These are phyloP conservation scores for Tulasnella sp. DNA, from an alignment of 768 basidiomycete genomes.

Conservation along the genomic window DNA sequence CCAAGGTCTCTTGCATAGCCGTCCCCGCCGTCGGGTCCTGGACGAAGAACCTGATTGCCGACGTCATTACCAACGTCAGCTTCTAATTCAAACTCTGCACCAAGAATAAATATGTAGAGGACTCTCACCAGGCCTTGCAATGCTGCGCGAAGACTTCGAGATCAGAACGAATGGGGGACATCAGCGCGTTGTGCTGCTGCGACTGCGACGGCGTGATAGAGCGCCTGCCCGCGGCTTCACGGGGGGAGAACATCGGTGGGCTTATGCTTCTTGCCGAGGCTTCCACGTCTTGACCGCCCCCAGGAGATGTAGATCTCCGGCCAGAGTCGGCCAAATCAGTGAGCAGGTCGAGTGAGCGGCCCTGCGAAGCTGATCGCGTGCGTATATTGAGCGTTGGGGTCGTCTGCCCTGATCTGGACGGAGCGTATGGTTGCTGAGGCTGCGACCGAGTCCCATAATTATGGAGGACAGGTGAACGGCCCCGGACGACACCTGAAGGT, in stretches of 20 bases:
- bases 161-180: conserved; percentile 53
- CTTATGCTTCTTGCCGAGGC: neutral
- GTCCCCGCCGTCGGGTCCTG: conserved; percentile 71
- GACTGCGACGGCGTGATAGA: conserved; percentile 39
- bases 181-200: conserved; percentile 44
- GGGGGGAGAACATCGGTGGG: conserved; percentile 45
- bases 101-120: neutral
- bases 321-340: conserved; percentile 59
- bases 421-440: no score
- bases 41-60: conserved; percentile 56
- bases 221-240: conserved; percentile 32
- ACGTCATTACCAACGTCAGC: neutral
- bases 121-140: conserved; percentile 63
- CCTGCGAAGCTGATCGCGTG: conserved; percentile 21
- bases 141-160: conserved; percentile 67
- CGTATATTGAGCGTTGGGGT: no score
- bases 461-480: no score
- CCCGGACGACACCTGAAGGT: no score
- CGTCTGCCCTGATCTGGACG: no score
- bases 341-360: conserved; percentile 37
- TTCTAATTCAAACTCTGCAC: neutral
- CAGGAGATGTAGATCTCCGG: conserved; percentile 43
- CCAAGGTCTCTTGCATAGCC: conserved; percentile 70
- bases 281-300: neutral
- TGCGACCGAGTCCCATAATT: no score